phyloP scores from a whole-genome alignment of 805 yeast species.

The Yarrowia sp. region DNA sequence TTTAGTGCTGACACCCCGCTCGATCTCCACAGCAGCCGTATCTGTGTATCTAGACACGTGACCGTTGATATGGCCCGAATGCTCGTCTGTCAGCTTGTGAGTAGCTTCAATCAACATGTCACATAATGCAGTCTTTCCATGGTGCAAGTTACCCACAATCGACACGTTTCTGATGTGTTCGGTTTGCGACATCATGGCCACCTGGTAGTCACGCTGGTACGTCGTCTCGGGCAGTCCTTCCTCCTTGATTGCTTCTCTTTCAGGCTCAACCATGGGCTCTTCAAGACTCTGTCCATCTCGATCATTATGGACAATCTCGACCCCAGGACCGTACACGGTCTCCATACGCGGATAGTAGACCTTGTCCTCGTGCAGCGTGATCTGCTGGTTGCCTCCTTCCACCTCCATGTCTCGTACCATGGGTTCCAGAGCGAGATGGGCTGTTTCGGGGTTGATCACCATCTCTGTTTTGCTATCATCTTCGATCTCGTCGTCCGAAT shows the following conservation, averaged over 20 bases:
- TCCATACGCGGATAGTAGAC: constrained; percentile 54
- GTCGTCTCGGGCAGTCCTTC: constrained; percentile 68
- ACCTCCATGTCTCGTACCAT: constrained; percentile 33
- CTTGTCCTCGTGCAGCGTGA: constrained; percentile 57
- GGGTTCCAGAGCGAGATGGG: constrained; percentile 28
- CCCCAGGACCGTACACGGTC: constrained; percentile 65
- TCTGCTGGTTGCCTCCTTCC: constrained; percentile 45
- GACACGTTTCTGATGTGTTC: constrained; percentile 76
- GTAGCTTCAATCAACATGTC: constrained; percentile 74
- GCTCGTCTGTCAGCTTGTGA: constrained; percentile 56
- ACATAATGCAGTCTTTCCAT: constrained; percentile 84
- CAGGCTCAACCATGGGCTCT: constrained; percentile 72
- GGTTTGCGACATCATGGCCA: constrained; percentile 59
- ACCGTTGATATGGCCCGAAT: constrained; percentile 51
- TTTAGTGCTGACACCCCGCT: constrained; percentile 73
- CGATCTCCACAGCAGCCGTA: constrained; percentile 69
- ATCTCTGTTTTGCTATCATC: background rate
- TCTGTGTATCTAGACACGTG: constrained; percentile 71
- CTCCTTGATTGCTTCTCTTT: constrained; percentile 54
- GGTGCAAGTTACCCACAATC: constrained; percentile 77
- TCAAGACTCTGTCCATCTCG: constrained; percentile 59
- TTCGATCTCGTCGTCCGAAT: constrained; percentile 39
- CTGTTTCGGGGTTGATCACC: constrained; percentile 19
- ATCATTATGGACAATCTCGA: constrained; percentile 67
- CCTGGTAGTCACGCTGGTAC: constrained; percentile 70